Base-by-base conservation (phyloP, 2,329 filamentous ascomycete species). In the Zasmidium angulare region DNA sequence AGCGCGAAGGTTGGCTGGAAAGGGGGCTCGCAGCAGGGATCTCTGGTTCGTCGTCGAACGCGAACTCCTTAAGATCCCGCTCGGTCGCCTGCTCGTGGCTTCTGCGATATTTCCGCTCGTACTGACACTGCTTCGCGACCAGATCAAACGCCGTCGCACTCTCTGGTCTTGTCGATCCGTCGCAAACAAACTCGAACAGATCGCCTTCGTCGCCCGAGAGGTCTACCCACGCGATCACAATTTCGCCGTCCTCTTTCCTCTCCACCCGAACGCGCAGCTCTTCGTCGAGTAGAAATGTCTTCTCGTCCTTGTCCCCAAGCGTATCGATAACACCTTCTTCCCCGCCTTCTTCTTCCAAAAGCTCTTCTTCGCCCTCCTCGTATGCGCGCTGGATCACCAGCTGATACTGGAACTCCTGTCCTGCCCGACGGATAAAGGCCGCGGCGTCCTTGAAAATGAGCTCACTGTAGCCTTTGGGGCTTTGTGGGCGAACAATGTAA, bases 171-270 rank as follows among this genome's bases (percentile, higher is more conserved):
- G 89, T 85, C 12, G 87, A 87, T 43, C 81, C 75, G 77, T 98
- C 95, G 79, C 93, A 98, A 64, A 99, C 90, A 73, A 98, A 99
- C 75, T 99, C 93, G 82, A 91, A 99, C n/a, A 98, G 83, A 76
- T 99, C 95, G 55, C 92, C 93, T 29, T 86, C 84, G 80, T 99
- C 95, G 58, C 95, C 95, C 69, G 92, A 97, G 61, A 98, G 79
- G 72, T 99, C 95, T 67, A 89, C 88, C 95, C 95, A 99, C 60
- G 93, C 93, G 64, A 99, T 84, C 9, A 98, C 87, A 71, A 89
- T 91, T 68, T 96, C 90, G 21, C 89, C 90, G 40, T 86, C 87
- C 63, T 91, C 86, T 64, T 93, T 85, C 63, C 89, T 84, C 73
- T 96, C 91, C 47, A 91, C 89, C 58, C 93, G 88, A 71, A 99